phyloP scores from a whole-genome alignment of 225 moss, liverwort and hornwort genomes.

The Bryum argenteum region DNA sequence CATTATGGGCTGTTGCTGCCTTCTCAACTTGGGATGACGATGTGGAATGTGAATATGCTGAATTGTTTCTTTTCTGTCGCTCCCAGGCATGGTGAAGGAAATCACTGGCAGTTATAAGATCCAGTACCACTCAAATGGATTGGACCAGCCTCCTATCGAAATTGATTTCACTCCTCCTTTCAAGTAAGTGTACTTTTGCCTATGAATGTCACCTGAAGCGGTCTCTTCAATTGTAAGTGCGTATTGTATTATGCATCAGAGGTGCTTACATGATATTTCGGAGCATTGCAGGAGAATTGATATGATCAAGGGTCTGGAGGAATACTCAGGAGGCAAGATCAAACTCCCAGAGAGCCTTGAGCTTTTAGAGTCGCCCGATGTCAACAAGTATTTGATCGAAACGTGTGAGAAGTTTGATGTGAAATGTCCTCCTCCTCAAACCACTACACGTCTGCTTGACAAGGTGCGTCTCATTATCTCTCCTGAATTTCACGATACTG shows the following conservation, averaged over 20 bases:
- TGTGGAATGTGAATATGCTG: not conserved
- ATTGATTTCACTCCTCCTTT: slow-evolving; percentile 95
- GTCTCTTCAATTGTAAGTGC: not conserved
- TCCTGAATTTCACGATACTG: no score
- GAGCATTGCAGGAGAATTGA: slow-evolving; percentile 72
- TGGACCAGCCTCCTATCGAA: slow-evolving; percentile 74
- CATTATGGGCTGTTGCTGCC: not conserved
- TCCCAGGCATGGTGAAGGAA: slow-evolving; percentile 80
- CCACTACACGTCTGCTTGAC: slow-evolving; percentile 89
- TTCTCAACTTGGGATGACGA: not conserved
- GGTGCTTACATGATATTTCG: slow-evolving; percentile 1
- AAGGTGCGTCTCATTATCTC: slow-evolving; percentile 48
- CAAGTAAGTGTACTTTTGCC: slow-evolving; percentile 43
- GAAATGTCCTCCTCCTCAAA: slow-evolving; percentile 92
- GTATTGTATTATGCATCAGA: not conserved
- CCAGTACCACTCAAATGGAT: slow-evolving; percentile 75
- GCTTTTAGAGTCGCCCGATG: slow-evolving; percentile 73
- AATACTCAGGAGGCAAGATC: slow-evolving; percentile 61
- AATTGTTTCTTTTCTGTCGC: not conserved
- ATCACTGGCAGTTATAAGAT: slow-evolving; percentile 86
- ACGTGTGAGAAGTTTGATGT: slow-evolving; percentile 71
- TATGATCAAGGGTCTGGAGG: slow-evolving; percentile 83
- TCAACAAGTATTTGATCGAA: slow-evolving; percentile 71
- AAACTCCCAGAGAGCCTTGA: slow-evolving; percentile 64
- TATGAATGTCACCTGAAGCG: not conserved